Conservation (phyloP, 805 yeast genomes). For the Phaffomyces antillensis region DNA sequence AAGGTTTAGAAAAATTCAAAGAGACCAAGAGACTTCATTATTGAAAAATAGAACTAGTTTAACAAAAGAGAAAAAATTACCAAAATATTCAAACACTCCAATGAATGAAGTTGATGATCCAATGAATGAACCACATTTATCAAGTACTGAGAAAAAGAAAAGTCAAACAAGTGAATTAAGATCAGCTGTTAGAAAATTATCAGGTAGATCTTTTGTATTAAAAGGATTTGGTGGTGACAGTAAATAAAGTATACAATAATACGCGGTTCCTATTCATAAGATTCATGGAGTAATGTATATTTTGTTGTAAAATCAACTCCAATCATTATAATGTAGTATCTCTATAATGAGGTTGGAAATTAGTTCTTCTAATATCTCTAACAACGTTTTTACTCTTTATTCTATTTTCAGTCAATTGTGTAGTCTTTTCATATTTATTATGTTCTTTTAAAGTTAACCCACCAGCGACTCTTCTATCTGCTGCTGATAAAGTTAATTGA, state of each 20-base stretch:
- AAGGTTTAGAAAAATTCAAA: slow-evolving; percentile 44
- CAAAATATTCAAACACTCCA: slow-evolving; percentile 20
- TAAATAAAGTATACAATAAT: background rate
- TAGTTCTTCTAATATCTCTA: slow-evolving; percentile 61
- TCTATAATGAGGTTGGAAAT: slow-evolving; percentile 79
- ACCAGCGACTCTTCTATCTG: slow-evolving; percentile 56
- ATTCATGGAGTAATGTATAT: background rate
- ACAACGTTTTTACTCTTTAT: slow-evolving; percentile 32
- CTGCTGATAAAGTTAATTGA: slow-evolving; percentile 67
- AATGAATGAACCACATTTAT: slow-evolving; percentile 2
- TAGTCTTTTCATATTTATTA: slow-evolving; percentile 42
- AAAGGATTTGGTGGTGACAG: slow-evolving; percentile 19
- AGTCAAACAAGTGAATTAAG: slow-evolving; percentile 10
- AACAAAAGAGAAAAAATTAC: slow-evolving; percentile 12
- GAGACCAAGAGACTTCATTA: slow-evolving; percentile 27
- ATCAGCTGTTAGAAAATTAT: slow-evolving; percentile 23
- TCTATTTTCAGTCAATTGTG: slow-evolving; percentile 36
- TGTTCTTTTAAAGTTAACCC: slow-evolving; percentile 56
- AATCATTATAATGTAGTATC: slow-evolving; percentile 48
- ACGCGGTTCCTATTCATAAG: no score
- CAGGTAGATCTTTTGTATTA: slow-evolving; percentile 25
- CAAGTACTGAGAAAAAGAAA: background rate
- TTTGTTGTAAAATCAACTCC: no score
- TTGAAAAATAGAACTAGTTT: slow-evolving; percentile 10
- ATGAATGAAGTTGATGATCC: slow-evolving; percentile 14